phyloP scores from a whole-genome alignment of 495 filamentous ascomycete species.

The Xylaria longipes region DNA sequence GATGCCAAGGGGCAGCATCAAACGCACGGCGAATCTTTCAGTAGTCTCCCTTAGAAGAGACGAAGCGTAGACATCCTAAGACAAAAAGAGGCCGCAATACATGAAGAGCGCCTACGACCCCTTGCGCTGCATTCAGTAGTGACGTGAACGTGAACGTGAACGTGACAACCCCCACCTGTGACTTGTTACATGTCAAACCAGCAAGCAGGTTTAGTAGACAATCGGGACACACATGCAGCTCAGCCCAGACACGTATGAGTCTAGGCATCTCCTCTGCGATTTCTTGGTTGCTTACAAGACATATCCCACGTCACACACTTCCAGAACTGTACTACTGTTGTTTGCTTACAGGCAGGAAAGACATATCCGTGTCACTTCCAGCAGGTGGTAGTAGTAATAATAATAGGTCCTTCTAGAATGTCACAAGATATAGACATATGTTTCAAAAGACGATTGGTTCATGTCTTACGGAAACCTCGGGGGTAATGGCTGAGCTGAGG shows the following conservation, averaged over 20 bases:
- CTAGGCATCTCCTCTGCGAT: neutral
- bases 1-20: slow-evolving; percentile 11
- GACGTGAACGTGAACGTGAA: slow-evolving; percentile 19
- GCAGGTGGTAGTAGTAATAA: neutral
- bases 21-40: slow-evolving; percentile 7
- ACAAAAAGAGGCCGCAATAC: slow-evolving; percentile 18
- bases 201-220: neutral
- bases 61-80: slow-evolving; percentile 19
- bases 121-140: slow-evolving; percentile 18
- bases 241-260: slow-evolving; percentile 8
- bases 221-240: slow-evolving; percentile 9
- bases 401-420: neutral
- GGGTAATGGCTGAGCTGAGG: neutral
- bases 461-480: neutral
- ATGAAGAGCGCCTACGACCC: slow-evolving; percentile 8
- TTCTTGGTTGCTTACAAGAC: neutral
- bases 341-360: neutral
- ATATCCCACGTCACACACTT: neutral
- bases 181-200: slow-evolving; percentile 7
- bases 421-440: slow-evolving; percentile 3
- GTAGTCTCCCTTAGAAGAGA: slow-evolving; percentile 15
- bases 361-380: neutral
- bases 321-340: neutral
- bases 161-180: slow-evolving; percentile 1
- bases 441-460: neutral